Evolutionary conservation across 2,329 filamentous ascomycete species (phyloP).

Genomic region (Cordyceps javanica): DNA sequence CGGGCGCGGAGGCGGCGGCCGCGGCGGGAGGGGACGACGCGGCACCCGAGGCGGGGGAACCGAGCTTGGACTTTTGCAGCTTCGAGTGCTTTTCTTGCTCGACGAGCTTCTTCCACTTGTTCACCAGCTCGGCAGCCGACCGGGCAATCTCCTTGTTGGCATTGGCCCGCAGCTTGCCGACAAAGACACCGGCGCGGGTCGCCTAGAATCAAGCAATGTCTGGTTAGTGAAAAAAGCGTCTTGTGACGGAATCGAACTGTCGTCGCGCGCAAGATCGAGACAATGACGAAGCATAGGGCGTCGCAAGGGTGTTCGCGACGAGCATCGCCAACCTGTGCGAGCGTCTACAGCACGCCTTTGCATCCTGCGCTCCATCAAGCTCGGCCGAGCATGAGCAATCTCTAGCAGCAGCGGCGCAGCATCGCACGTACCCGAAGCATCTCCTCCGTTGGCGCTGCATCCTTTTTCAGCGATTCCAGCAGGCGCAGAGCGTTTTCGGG

Average conservation of each 20-base stretch:
- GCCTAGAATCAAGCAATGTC: constrained; percentile 37
- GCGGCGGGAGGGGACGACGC: constrained; percentile 48
- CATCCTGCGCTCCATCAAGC: neutral
- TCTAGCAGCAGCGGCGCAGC: neutral
- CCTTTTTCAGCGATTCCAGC: constrained; percentile 71
- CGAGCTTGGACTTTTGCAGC: constrained; percentile 33
- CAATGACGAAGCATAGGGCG: neutral
- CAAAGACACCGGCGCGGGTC: constrained; percentile 84
- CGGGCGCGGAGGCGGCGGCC: neutral
- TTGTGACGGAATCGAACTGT: neutral
- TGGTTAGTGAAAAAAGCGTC: constrained; percentile 4
- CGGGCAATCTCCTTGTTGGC: constrained; percentile 74
- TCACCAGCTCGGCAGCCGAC: constrained; percentile 74
- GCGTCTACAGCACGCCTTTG: neutral
- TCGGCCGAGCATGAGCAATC: neutral
- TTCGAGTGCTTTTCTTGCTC: constrained; percentile 54
- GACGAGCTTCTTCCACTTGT: constrained; percentile 79
- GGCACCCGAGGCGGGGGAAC: constrained; percentile 36
- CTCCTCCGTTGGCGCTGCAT: constrained; percentile 80
- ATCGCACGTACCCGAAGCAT: constrained; percentile 61
- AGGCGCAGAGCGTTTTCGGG: constrained; percentile 65
- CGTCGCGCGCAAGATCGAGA: neutral
- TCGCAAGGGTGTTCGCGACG: neutral
- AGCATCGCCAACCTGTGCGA: neutral
- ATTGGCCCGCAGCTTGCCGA: constrained; percentile 75